Conservation (phyloP, 192 early-diverging fungal genomes). For the Backusella westeae region DNA sequence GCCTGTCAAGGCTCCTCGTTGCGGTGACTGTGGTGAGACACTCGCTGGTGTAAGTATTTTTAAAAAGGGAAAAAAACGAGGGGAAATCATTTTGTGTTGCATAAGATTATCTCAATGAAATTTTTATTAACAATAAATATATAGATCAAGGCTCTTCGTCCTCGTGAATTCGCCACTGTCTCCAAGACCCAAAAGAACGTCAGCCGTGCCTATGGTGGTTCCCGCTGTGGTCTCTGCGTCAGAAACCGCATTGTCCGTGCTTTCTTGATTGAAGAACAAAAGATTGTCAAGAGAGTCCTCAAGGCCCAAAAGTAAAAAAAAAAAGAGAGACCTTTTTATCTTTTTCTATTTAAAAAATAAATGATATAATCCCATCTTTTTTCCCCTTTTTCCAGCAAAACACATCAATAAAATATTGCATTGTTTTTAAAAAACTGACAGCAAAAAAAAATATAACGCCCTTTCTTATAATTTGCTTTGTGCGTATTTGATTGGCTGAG, state of each 20-base stretch:
- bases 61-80: background rate
- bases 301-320: slow-evolving; percentile 63
- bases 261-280: slow-evolving; percentile 99
- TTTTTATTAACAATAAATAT: background rate
- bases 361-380: too few species aligned
- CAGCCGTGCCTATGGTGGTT: slow-evolving; percentile 95
- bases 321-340: background rate
- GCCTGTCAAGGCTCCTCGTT: slow-evolving; percentile 87
- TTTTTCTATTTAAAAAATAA: background rate
- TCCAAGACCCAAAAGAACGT: slow-evolving; percentile 93
- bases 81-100: background rate
- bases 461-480: background rate
- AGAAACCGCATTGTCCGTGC: slow-evolving; percentile 90
- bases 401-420: background rate
- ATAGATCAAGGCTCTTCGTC: slow-evolving; percentile 72
- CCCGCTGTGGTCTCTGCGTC: slow-evolving; percentile 84
- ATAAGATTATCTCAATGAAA: background rate
- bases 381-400: too few species aligned
- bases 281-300: slow-evolving; percentile 99
- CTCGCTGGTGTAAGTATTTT: slow-evolving; percentile 78
- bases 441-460: background rate
- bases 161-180: slow-evolving; percentile 85
- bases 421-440: background rate
- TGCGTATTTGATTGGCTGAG: background rate
- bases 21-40: slow-evolving; percentile 93